These are phyloP conservation scores for Monosporozyma siamensis DNA, from an alignment of 805 yeast genomes.

Conservation along the genomic window DNA sequence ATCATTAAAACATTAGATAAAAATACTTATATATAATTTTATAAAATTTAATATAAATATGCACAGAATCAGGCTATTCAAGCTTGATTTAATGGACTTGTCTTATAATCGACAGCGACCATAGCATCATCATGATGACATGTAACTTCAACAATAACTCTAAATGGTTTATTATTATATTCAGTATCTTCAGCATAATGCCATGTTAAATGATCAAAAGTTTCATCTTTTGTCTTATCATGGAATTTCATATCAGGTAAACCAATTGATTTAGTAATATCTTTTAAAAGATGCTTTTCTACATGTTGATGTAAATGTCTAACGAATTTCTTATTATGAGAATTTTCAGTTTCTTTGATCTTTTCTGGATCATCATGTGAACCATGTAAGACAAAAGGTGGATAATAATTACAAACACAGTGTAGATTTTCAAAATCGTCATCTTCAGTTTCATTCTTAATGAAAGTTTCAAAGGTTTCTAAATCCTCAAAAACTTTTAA, in stretches of 20 bases:
- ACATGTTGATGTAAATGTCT: constrained; percentile 72
- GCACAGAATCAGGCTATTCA: too few relatives aligned
- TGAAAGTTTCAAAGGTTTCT: constrained; percentile 52
- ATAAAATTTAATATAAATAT: too few relatives aligned
- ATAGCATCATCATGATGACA: constrained; percentile 60
- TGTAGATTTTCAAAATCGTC: constrained; percentile 63
- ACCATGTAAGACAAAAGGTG: constrained; percentile 63
- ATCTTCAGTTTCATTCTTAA: constrained; percentile 68
- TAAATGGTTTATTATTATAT: constrained; percentile 57
- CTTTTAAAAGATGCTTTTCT: constrained; percentile 60
- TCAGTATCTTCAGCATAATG: constrained; percentile 49
- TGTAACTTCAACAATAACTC: constrained; percentile 50
- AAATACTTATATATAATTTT: background rate
- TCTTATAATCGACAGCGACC: constrained; percentile 55
- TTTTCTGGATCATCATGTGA: constrained; percentile 64
- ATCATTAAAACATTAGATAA: constrained; percentile 3
- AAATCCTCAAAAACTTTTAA: constrained; percentile 49
- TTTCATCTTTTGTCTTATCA: constrained; percentile 39
- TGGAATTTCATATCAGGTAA: constrained; percentile 42
- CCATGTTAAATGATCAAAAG: constrained; percentile 50
- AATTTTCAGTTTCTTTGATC: constrained; percentile 63
- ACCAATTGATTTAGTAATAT: constrained; percentile 54
- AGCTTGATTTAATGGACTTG: constrained; percentile 38
- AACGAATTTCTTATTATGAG: constrained; percentile 60
- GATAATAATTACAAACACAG: constrained; percentile 57